Evolutionary conservation across 139 green algal genomes (phyloP).

Genomic region (Micromonas commoda): DNA sequence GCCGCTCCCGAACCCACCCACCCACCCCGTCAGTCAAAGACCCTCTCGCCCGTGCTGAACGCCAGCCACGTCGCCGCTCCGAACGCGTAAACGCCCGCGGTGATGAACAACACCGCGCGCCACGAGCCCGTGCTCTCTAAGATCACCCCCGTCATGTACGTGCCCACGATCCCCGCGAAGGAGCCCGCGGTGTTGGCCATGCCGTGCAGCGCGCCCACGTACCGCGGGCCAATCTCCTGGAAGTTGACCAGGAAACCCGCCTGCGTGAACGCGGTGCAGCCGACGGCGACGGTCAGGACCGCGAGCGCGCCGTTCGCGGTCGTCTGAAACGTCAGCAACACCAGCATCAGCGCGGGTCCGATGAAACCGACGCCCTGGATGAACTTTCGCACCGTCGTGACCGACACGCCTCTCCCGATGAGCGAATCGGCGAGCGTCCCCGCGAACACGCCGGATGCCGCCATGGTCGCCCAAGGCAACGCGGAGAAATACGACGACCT

Average conservation of each 20-base stretch:
- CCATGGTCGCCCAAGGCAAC: slow-evolving; percentile 46
- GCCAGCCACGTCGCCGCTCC: slow-evolving; percentile 88
- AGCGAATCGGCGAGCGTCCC: slow-evolving; percentile 38
- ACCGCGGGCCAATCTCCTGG: slow-evolving; percentile 90
- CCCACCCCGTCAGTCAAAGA: slow-evolving; percentile 88
- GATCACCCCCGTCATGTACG: slow-evolving; percentile 78
- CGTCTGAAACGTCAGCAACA: not conserved
- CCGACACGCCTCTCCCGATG: slow-evolving; percentile 17
- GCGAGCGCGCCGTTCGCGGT: not conserved
- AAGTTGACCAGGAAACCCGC: slow-evolving; percentile 96
- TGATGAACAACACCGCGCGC: slow-evolving; percentile 59
- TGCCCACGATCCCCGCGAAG: slow-evolving; percentile 89
- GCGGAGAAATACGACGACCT: slow-evolving; percentile 36
- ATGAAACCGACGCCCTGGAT: slow-evolving; percentile 46
- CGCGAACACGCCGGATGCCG: slow-evolving; percentile 29
- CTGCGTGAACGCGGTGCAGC: slow-evolving; percentile 74
- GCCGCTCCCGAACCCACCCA: too few relatives aligned
- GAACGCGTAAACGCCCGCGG: slow-evolving; percentile 85
- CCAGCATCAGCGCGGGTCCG: slow-evolving; percentile 25
- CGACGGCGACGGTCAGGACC: not conserved
- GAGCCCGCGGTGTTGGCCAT: slow-evolving; percentile 95
- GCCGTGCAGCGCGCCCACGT: slow-evolving; percentile 90
- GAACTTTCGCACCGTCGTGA: slow-evolving; percentile 37
- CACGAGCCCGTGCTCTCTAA: slow-evolving; percentile 60
- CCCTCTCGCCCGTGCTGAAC: slow-evolving; percentile 76